phyloP scores from a whole-genome alignment of 2,329 filamentous ascomycete genomes.

The Neofusicoccum sp. region DNA sequence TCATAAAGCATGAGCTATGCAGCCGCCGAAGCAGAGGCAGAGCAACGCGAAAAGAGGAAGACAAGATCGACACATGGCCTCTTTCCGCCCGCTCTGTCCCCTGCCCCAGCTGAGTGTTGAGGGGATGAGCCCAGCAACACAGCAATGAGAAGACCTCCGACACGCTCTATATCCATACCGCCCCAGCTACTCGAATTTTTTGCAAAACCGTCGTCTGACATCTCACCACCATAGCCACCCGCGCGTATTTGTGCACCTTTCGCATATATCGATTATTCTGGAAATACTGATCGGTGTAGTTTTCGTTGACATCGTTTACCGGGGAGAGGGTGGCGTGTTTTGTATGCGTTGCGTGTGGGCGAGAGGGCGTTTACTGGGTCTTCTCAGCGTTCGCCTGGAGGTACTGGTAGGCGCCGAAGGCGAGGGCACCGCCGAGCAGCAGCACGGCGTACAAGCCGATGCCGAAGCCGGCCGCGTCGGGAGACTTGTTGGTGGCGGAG shows the following conservation, averaged over 20 bases:
- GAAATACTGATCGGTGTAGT: not conserved
- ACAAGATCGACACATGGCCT: not conserved
- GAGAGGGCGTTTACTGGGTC: not conserved
- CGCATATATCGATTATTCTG: not conserved
- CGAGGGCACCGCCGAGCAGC: conserved; percentile 73
- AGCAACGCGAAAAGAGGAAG: not conserved
- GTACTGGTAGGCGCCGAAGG: conserved; percentile 86
- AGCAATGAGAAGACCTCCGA: not conserved
- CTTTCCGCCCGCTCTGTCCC: not conserved
- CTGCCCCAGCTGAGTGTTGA: too few species aligned
- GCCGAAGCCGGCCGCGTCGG: conserved; percentile 62
- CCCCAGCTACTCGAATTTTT: too few species aligned
- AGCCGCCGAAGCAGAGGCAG: not conserved
- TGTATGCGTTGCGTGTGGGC: too few species aligned
- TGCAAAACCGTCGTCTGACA: not conserved
- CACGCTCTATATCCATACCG: conserved; percentile 1
- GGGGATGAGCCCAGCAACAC: not conserved
- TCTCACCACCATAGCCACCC: not conserved
- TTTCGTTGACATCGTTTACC: too few species aligned
- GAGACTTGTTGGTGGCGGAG: conserved; percentile 54
- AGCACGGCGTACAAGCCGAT: conserved; percentile 81
- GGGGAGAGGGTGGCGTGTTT: too few species aligned
- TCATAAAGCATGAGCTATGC: conserved; percentile 16
- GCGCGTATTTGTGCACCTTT: not conserved
- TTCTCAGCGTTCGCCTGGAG: conserved; percentile 57